Evolutionary conservation across 371 early-diverging fungal genomes (phyloP).

Genomic region (Zychaea mexicana): DNA sequence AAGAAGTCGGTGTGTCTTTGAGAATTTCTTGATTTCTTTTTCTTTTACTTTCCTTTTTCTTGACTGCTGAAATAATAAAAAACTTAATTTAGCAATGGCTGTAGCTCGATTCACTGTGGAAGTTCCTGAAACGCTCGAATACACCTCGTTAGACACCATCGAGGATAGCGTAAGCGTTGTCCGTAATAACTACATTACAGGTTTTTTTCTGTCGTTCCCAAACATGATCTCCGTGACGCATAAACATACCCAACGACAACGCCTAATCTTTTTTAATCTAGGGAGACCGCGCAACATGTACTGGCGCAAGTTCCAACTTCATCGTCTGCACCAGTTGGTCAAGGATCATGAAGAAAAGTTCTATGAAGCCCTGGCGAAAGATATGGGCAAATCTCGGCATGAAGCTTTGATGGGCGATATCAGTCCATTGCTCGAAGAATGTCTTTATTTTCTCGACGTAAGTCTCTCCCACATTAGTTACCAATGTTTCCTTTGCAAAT

Average conservation of each 20-base stretch:
- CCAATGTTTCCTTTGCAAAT: too few species aligned
- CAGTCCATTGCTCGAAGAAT: conserved; percentile 57
- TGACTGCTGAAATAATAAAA: background rate
- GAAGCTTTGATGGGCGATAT: conserved; percentile 65
- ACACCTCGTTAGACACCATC: conserved; percentile 18
- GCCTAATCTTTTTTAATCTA: conserved; percentile 16
- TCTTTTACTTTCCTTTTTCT: background rate
- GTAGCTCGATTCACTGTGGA: conserved; percentile 5
- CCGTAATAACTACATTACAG: conserved; percentile 18
- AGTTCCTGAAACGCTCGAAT: conserved; percentile 12
- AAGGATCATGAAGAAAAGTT: conserved; percentile 68
- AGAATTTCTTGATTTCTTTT: background rate
- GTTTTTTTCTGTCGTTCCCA: background rate
- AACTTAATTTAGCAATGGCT: conserved; percentile 3
- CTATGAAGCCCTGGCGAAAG: conserved; percentile 62
- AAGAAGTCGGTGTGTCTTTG: background rate
- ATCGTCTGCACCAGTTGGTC: conserved; percentile 62
- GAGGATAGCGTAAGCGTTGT: conserved; percentile 20
- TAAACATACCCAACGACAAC: background rate
- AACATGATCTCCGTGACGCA: background rate
- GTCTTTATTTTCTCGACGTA: conserved; percentile 42
- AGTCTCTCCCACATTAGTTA: too few species aligned
- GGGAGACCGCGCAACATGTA: conserved; percentile 32
- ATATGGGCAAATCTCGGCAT: conserved; percentile 65
- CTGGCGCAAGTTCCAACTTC: conserved; percentile 71